These are phyloP conservation scores for Primulina tabacum DNA, from an alignment of 257 asterid species.

Conservation along the genomic window DNA sequence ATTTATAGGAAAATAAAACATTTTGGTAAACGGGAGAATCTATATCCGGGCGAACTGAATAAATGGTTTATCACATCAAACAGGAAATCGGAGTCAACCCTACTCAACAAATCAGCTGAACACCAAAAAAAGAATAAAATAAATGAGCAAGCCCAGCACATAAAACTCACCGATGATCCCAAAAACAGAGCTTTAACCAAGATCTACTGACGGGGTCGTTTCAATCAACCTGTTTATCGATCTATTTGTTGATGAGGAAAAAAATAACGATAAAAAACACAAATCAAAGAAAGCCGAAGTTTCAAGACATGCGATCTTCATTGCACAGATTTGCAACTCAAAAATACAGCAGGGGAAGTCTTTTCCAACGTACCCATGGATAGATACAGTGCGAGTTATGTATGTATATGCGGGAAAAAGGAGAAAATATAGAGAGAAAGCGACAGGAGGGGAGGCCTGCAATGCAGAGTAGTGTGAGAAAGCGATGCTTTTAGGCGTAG, in stretches of 20 bases:
- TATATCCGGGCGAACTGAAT: background rate
- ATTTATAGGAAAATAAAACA: too few relatives aligned
- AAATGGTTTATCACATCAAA: slow-evolving; percentile 4
- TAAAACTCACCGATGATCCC: slow-evolving; percentile 31
- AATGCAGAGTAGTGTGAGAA: slow-evolving; percentile 29
- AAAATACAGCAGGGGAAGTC: background rate
- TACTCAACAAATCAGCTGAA: background rate
- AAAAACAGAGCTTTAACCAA: slow-evolving; percentile 25
- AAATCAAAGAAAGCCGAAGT: slow-evolving; percentile 15
- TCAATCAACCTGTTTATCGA: slow-evolving; percentile 23
- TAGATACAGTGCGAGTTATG: slow-evolving; percentile 13
- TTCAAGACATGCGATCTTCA: slow-evolving; percentile 16
- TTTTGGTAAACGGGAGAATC: background rate
- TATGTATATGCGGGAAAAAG: slow-evolving; percentile 18
- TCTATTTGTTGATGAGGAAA: slow-evolving; percentile 25
- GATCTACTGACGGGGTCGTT: slow-evolving; percentile 35
- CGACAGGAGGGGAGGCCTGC: slow-evolving; percentile 32
- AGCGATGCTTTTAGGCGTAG: slow-evolving; percentile 14
- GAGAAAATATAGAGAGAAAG: slow-evolving; percentile 35
- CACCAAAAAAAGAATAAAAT: background rate
- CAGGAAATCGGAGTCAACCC: slow-evolving; percentile 40
- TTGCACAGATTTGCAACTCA: slow-evolving; percentile 4
- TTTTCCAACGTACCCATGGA: slow-evolving; percentile 9
- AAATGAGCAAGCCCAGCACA: background rate
- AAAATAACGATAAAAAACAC: background rate